phyloP scores from a whole-genome alignment of 2,329 filamentous ascomycete species.

The Hyphodiscus sp. region DNA sequence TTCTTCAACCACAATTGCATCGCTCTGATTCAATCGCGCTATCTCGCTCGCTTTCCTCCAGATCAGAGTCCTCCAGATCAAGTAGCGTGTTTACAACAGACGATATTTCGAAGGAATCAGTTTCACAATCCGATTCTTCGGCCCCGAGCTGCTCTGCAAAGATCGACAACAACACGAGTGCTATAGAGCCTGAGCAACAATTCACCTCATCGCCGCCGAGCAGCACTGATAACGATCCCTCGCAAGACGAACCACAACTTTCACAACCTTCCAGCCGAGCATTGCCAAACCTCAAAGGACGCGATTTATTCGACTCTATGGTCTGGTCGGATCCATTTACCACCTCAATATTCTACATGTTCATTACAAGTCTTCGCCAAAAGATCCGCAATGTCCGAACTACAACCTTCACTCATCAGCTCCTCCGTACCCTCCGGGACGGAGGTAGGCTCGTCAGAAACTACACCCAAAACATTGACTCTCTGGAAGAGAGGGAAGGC shows the following conservation, averaged over 20 bases:
- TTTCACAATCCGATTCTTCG: background rate
- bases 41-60: background rate
- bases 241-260: constrained; percentile 12
- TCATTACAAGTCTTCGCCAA: constrained; percentile 60
- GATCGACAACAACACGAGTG: background rate
- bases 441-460: constrained; percentile 62
- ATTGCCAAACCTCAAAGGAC: constrained; percentile 60
- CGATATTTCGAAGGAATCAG: background rate
- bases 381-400: constrained; percentile 52
- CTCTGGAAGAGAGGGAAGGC: constrained; percentile 64
- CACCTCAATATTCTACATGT: constrained; percentile 67
- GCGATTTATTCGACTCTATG: constrained; percentile 64
- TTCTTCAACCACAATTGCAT: background rate
- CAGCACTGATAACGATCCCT: background rate
- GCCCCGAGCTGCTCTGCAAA: background rate
- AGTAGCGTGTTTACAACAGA: constrained; percentile 5
- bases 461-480: constrained; percentile 72
- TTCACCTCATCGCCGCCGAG: background rate
- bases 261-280: constrained; percentile 18
- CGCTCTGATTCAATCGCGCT: background rate
- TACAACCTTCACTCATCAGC: constrained; percentile 60
- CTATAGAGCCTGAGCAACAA: background rate
- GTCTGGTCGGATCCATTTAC: constrained; percentile 63
- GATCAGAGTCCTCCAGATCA: background rate
- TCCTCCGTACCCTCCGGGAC: constrained; percentile 61